phyloP scores from a whole-genome alignment of 177 flowering plant species.

The Vitis hybrid region DNA sequence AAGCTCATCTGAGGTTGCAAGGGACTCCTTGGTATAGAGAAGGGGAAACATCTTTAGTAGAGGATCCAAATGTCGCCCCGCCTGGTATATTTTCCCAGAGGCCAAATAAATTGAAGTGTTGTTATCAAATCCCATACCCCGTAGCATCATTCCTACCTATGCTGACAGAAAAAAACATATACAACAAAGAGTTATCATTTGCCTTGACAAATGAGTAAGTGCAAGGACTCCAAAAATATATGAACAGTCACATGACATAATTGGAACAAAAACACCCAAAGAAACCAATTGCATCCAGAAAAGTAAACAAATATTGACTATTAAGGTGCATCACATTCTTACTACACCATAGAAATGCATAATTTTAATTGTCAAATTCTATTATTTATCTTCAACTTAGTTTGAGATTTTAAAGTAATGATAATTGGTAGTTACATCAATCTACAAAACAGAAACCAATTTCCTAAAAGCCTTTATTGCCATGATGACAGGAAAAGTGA shows the following conservation, averaged over 20 bases:
- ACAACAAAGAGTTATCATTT: slow-evolving; percentile 14
- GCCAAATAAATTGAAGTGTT: slow-evolving; percentile 83
- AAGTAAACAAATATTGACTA: no score
- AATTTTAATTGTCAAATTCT: no score
- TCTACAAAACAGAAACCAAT: no score
- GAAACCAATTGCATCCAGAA: background rate
- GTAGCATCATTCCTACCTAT: slow-evolving; percentile 97
- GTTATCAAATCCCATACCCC: slow-evolving; percentile 93
- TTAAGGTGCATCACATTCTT: no score
- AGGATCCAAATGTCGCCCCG: slow-evolving; percentile 65
- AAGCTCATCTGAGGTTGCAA: slow-evolving; percentile 78
- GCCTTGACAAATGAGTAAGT: background rate
- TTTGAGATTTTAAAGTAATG: no score
- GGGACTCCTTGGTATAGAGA: slow-evolving; percentile 75
- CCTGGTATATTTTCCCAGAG: slow-evolving; percentile 81
- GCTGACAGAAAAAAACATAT: slow-evolving; percentile 45
- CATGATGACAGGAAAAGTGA: no score
- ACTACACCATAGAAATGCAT: no score
- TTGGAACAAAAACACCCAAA: background rate
- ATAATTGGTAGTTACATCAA: no score
- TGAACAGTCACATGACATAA: background rate
- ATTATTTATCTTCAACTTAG: no score
- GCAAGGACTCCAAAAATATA: background rate
- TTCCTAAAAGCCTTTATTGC: no score
- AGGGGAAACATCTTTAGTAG: slow-evolving; percentile 79